Conservation (phyloP, 1,284 basidiomycete genomes). For the Malassezia cuniculi region DNA sequence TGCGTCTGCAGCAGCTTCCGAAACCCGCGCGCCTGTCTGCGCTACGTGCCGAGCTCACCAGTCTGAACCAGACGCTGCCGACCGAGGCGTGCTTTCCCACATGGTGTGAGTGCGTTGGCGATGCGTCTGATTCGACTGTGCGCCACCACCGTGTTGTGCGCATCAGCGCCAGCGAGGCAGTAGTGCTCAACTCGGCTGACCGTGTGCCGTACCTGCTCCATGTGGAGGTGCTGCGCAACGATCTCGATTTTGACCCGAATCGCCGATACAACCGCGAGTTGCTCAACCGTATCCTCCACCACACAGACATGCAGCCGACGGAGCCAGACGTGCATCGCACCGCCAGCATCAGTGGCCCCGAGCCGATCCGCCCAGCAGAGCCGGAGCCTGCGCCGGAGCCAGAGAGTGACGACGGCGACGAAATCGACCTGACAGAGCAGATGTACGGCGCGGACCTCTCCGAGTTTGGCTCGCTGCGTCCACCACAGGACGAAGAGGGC, state of each 20-base stretch:
- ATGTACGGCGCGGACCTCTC: conserved; percentile 38
- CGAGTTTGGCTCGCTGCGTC: conserved; percentile 29
- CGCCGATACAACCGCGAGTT: conserved; percentile 63
- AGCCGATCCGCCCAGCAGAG: too few relatives aligned
- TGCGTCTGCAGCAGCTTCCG: conserved; percentile 78
- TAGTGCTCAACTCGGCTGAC: conserved; percentile 95
- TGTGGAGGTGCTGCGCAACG: conserved; percentile 78
- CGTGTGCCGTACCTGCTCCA: conserved; percentile 84
- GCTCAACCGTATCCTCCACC: conserved; percentile 65
- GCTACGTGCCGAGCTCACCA: conserved; percentile 83
- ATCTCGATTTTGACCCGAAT: conserved; percentile 88
- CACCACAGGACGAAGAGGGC: conserved; percentile 21
- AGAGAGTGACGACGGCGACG: conserved; percentile 11
- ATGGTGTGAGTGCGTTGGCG: conserved; percentile 58
- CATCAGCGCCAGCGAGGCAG: conserved; percentile 92
- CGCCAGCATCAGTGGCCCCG: background rate
- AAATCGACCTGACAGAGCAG: conserved; percentile 42
- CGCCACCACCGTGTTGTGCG: conserved; percentile 85
- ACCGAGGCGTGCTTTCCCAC: conserved; percentile 82
- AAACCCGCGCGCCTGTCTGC: conserved; percentile 89
- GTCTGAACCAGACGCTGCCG: conserved; percentile 87
- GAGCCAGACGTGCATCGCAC: conserved; percentile 2
- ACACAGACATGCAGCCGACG: conserved; percentile 52
- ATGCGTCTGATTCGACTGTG: too few relatives aligned
- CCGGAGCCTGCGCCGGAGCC: background rate